Evolutionary conservation across 164 flowering plant species (phyloP), one percentile per base, ranked within the genome.

Genomic region (Dillenia suffruticosa): DNA sequence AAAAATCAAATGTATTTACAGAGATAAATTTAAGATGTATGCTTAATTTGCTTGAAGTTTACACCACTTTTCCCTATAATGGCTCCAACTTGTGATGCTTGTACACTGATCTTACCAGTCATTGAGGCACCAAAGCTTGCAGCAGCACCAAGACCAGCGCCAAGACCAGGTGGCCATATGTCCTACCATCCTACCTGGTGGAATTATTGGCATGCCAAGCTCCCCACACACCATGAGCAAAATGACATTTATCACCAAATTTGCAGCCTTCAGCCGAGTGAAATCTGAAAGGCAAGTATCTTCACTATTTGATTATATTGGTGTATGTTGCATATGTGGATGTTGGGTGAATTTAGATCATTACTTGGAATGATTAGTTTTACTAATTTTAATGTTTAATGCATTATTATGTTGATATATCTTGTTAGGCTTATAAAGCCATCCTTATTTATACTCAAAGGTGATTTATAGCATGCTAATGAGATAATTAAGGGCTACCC

Each of bases 171-270:
- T 10, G 70, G 79, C 22, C 49, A 70, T 47, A 46, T 81, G 62
- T 26, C 81, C 76, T 14, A 59, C 72, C 59, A 67, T 53, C 54
- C 84, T 63, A 8, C 84, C 82, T 10, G 65, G 70, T 15, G 81
- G 79, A n/a, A 19, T 57, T 1, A 63, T 58, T 4, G 81, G 78
- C 72, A 46, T 85, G 15, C 90, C 90, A 55, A 88, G 77, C 61
- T 88, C 89, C 81, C 84, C 75, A 77, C 70, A 84, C 94, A 10
- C 86, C 82, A 60, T 88, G 94, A 14, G 89, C 87, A 68, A 82
- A 88, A 60, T 78, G 79, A 51, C 94, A 88, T 64, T 84, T 85
- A 61, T 85, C 90, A 10, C 90, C 89, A 64, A 85, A 87, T 59
- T 75, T 80, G 87, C 90, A 87, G 19, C 94, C 94, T 70, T 85